Evolutionary conservation across 2,329 filamentous ascomycete genomes (phyloP).

Genomic region (Trichoderma citrinoviride): DNA sequence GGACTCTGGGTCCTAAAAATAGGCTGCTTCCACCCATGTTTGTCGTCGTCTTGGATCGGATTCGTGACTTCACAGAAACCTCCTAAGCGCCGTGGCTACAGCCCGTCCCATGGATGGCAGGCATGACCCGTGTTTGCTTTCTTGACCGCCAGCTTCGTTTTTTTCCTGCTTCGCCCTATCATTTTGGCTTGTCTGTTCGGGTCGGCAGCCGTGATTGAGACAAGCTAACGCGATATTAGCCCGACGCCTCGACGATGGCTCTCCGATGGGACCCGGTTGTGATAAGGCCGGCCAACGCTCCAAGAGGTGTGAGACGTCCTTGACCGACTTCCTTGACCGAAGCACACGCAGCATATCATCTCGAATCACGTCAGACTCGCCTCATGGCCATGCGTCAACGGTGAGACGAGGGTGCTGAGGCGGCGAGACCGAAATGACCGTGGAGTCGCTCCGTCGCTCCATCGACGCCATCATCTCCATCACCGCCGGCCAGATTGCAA

Average conservation of each 20-base stretch:
- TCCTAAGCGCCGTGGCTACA: slow-evolving; percentile 11
- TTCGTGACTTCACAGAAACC: slow-evolving; percentile 4
- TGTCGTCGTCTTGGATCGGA: background rate
- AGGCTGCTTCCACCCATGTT: slow-evolving; percentile 11
- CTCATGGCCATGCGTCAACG: slow-evolving; percentile 6
- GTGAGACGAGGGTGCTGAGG: slow-evolving; percentile 15
- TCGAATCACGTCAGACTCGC: slow-evolving; percentile 19
- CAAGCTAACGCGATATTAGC: slow-evolving; percentile 6
- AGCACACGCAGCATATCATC: background rate
- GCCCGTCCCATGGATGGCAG: background rate
- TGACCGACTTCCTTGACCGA: slow-evolving; percentile 10
- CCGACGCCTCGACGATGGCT: background rate
- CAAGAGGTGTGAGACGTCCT: slow-evolving; percentile 1
- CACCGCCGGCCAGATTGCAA: background rate
- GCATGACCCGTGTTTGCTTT: slow-evolving; percentile 5
- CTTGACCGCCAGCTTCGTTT: slow-evolving; percentile 1
- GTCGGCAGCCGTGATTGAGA: slow-evolving; percentile 4
- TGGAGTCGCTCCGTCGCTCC: slow-evolving; percentile 20
- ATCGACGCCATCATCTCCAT: background rate
- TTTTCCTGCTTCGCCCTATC: background rate
- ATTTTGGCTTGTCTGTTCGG: background rate
- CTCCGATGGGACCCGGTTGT: slow-evolving; percentile 5
- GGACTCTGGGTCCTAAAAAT: slow-evolving; percentile 14
- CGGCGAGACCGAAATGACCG: slow-evolving; percentile 21
- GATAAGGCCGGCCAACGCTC: background rate